Base-by-base conservation (phyloP, 371 early-diverging fungal genomes). In the Paraphysoderma sedebokerense region DNA sequence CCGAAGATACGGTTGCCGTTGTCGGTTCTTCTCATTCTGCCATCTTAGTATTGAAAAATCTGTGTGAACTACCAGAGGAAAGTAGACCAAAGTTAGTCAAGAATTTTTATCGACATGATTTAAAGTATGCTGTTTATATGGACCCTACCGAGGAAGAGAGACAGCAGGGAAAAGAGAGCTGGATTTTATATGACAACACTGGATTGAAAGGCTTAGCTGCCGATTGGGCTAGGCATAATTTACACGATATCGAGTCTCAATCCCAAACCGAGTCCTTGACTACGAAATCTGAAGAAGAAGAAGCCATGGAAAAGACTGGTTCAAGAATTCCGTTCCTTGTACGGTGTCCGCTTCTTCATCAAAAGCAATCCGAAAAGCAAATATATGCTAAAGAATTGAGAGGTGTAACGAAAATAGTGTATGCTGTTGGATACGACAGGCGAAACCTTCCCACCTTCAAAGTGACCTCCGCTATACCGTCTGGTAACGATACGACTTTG, bases 71-170 rank as follows among this genome's bases (percentile, higher is more conserved):
- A n/a, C n/a, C n/a, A n/a, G n/a, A n/a, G n/a, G n/a, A n/a, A n/a
- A 35, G 40, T 38, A 35, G 27, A 1, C 7, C 9, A 17, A n/a
- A 5, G 19, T 28, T 42, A 12, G 12, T 22, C 24, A 7, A 24
- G 1, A n/a, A n/a, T n/a, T 28, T 42, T 3, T 7, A 17, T 17
- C 47, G 47, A 9, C 46, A 45, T 20, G 11, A 32, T 26, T 30
- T 46, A 19, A 41, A 37, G 47, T 46, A 46, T 30, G 47, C 47
- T 20, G n/a, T n/a, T n/a, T n/a, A n/a, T n/a, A n/a, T n/a, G n/a
- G n/a, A n/a, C n/a, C n/a, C n/a, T n/a, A n/a, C n/a, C n/a, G n/a
- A n/a, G n/a, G 47, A 11, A 19, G 5, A 46, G 17, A 22, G n/a
- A 19, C 46, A 19, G 23, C 38, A 46, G 15, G 47, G 44, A n/a